These are phyloP conservation scores for Glarea lozoyensis DNA, from an alignment of 495 filamentous ascomycete species.

Conservation along the genomic window DNA sequence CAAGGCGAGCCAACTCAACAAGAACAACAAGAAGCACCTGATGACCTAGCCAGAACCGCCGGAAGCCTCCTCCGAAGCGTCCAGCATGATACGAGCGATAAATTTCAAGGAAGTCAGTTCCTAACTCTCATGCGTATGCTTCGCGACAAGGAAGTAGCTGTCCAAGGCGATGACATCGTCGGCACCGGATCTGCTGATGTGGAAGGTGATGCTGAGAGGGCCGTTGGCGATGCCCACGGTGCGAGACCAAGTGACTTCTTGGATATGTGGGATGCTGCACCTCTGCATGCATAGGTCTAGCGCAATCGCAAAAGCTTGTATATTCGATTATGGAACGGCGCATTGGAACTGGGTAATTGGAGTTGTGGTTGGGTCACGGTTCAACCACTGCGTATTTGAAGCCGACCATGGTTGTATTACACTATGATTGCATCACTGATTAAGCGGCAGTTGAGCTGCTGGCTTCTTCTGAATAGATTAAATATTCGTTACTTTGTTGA, in stretches of 20 bases:
- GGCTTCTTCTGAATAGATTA: too few relatives aligned
- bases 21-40: conserved; percentile 35
- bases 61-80: conserved; percentile 63
- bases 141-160: conserved; percentile 15
- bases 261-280: not conserved
- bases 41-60: conserved; percentile 64
- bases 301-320: too few relatives aligned
- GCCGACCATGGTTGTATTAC: too few relatives aligned
- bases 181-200: not conserved
- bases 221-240: not conserved
- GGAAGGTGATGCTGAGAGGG: not conserved
- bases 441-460: too few relatives aligned
- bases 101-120: conserved; percentile 74
- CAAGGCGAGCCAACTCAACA: conserved; percentile 6
- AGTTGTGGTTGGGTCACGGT: too few relatives aligned
- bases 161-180: conserved; percentile 20
- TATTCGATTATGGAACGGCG: too few relatives aligned
- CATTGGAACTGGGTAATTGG: too few relatives aligned
- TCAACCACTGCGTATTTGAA: too few relatives aligned
- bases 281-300: too few relatives aligned
- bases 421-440: too few relatives aligned
- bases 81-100: conserved; percentile 53
- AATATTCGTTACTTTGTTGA: too few relatives aligned
- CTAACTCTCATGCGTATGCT: conserved; percentile 54
- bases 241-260: not conserved